A percentile compares a stretch with the other conserved stretches of the same genome.
phyloP scores from a whole-genome alignment of 2,329 filamentous ascomycete genomes.

The Aspergillus texensis region DNA sequence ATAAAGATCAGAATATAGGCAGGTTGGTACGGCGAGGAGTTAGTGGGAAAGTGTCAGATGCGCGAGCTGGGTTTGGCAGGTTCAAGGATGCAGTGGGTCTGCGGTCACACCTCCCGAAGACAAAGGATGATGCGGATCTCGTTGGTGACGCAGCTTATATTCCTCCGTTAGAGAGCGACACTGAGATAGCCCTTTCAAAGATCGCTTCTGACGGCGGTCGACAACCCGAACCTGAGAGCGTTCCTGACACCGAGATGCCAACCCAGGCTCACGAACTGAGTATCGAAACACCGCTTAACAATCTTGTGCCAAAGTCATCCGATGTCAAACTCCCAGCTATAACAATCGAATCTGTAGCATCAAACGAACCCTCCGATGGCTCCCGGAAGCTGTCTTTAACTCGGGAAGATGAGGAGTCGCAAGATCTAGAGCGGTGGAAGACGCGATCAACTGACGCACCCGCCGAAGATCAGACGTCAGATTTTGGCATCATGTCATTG shows the following conservation, averaged over 20 bases:
- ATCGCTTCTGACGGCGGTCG: conserved; percentile 18
- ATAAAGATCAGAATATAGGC: conserved; percentile 54
- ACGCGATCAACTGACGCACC: conserved; percentile 34
- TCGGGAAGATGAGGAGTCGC: conserved; percentile 29
- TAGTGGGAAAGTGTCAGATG: conserved; percentile 76
- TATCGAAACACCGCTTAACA: conserved; percentile 12
- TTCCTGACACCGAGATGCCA: conserved; percentile 21
- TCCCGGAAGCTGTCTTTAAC: conserved; percentile 19
- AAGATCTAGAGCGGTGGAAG: conserved; percentile 32
- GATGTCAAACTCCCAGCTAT: conserved; percentile 35
- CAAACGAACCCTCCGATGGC: conserved; percentile 21
- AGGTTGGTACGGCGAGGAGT: conserved; percentile 77
- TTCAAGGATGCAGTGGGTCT: conserved; percentile 82
- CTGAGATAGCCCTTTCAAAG: conserved; percentile 21
- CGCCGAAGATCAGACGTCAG: conserved; percentile 31
- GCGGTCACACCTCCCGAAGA: conserved; percentile 44
- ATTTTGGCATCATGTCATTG: conserved; percentile 33
- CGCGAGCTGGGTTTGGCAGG: conserved; percentile 77
- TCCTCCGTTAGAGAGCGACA: conserved; percentile 33
- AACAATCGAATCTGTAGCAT: conserved; percentile 32
- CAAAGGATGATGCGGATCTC: conserved; percentile 38
- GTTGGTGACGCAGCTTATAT: conserved; percentile 32
- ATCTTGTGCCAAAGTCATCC: conserved; percentile 16
- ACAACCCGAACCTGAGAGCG: conserved; percentile 21
- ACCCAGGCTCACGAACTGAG: conserved; percentile 18